Base-by-base conservation (phyloP, 2,329 filamentous ascomycete species). In the Ustulina deusta region DNA sequence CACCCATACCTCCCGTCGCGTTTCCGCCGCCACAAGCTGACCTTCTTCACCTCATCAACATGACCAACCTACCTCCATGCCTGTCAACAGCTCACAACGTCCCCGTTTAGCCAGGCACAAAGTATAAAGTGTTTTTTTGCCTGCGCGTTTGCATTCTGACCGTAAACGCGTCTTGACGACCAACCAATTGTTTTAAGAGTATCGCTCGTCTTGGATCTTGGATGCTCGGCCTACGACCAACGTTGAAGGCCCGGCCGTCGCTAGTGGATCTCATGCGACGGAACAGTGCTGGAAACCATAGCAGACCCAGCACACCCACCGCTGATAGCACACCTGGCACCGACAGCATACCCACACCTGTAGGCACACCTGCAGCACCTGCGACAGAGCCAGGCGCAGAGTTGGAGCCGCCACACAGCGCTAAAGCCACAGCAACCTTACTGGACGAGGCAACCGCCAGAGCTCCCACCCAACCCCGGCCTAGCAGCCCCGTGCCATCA, bases 171-270 rank as follows among this genome's bases (percentile, higher is more conserved):
- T 56, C 65, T 48, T 22, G 38, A 27, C 32, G 51, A 42, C 52
- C 66, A 56, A 69, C 66, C 63, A 63, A 66, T 63, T 55, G 55
- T 46, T 40, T n/a, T 10, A 15, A 34, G 25, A 54, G 51, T 66
- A 22, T 58, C 38, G 25, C n/a, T n/a, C n/a, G n/a, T n/a, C n/a
- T n/a, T n/a, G n/a, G n/a, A n/a, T 27, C 27, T 74, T 82, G 81
- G 72, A 87, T 87, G 84, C 82, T 84, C 69, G 77, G 77, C 48
- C 78, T 85, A 74, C 85, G 85, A 79, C 79, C 86, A 66, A 81
- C 79, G 68, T 79, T 87, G 72, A 83, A 81, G 83, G 82, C 83
- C 74, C 82, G 84, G 79, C 84, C 83, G 73, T 86, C 84, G 69
- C 78, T 87, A 72, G 81, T 87, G 77, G 85, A 87, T 69, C 80